A percentile compares a stretch with the other conserved stretches of the same genome.
Conservation (phyloP, 1,139 yeast species). For the Yamadazyma blattariae region DNA sequence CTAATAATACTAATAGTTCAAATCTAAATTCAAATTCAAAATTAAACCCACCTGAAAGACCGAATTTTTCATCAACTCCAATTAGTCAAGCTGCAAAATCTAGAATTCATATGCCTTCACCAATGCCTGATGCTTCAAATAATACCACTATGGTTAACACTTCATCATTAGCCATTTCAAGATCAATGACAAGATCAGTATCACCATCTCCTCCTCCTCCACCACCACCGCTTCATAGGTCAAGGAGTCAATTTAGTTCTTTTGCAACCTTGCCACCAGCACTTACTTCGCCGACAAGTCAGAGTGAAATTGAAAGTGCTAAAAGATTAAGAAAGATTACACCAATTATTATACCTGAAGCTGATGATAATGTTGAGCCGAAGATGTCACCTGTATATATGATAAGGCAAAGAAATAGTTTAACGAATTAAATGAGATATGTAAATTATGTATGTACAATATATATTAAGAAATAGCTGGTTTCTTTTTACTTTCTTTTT, state of each 20-base stretch:
- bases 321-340: constrained; percentile 34
- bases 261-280: background rate
- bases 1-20: background rate
- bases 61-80: constrained; percentile 18
- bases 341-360: constrained; percentile 39
- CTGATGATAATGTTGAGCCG: constrained; percentile 30
- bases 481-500: too few relatives aligned
- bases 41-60: constrained; percentile 31
- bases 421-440: constrained; percentile 1
- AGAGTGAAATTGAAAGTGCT: constrained; percentile 32
- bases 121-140: background rate
- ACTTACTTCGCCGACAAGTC: background rate
- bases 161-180: too few relatives aligned
- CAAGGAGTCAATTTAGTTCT: background rate
- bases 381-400: constrained; percentile 32
- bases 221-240: constrained; percentile 2
- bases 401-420: constrained; percentile 22
- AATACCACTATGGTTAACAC: background rate
- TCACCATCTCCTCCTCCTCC: constrained; percentile 6
- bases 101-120: background rate
- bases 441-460: constrained; percentile 4
- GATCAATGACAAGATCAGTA: background rate
- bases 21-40: background rate
- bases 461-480: constrained; percentile 7
- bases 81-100: background rate